These are phyloP conservation scores for Chaetomidium leptoderma DNA, from an alignment of 495 filamentous ascomycete species.

Conservation along the genomic window DNA sequence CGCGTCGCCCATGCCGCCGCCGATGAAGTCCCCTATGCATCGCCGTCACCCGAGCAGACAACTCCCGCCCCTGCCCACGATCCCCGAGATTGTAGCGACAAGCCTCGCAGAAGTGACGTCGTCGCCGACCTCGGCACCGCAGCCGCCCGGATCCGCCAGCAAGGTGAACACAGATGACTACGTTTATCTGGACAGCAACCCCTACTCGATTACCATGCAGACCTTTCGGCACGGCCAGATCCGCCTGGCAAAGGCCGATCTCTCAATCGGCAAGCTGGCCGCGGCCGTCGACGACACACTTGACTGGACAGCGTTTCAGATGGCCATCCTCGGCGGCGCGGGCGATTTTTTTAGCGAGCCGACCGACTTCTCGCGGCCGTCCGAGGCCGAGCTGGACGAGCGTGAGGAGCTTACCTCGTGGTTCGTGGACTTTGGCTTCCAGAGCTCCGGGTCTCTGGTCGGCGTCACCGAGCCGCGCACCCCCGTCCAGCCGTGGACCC, in stretches of 20 bases:
- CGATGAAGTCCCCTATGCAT: conserved; percentile 14
- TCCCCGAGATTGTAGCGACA: conserved; percentile 39
- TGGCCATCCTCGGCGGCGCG: conserved; percentile 49
- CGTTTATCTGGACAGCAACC: conserved; percentile 40
- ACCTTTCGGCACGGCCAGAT: conserved; percentile 48
- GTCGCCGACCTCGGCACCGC: conserved; percentile 20
- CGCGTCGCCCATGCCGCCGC: conserved; percentile 20
- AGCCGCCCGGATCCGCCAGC: conserved; percentile 15
- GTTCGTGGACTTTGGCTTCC: conserved; percentile 44
- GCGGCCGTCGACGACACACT: conserved; percentile 43
- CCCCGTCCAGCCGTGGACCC: conserved; percentile 6
- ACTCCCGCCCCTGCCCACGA: conserved; percentile 39
- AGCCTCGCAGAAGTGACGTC: conserved; percentile 14
- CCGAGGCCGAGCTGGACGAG: conserved; percentile 37
- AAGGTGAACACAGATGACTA: conserved; percentile 32
- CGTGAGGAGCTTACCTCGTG: conserved; percentile 40
- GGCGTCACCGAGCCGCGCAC: conserved; percentile 18
- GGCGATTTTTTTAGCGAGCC: conserved; percentile 43
- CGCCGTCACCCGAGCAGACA: conserved; percentile 24
- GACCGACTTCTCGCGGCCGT: conserved; percentile 38
- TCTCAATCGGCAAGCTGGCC: conserved; percentile 32
- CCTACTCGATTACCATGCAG: conserved; percentile 40
- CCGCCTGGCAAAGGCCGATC: conserved; percentile 40
- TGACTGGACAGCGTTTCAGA: conserved; percentile 56
- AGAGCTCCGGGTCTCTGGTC: conserved; percentile 34